Evolutionary conservation across 345 rosid species (phyloP).

Genomic region (Populus alba): DNA sequence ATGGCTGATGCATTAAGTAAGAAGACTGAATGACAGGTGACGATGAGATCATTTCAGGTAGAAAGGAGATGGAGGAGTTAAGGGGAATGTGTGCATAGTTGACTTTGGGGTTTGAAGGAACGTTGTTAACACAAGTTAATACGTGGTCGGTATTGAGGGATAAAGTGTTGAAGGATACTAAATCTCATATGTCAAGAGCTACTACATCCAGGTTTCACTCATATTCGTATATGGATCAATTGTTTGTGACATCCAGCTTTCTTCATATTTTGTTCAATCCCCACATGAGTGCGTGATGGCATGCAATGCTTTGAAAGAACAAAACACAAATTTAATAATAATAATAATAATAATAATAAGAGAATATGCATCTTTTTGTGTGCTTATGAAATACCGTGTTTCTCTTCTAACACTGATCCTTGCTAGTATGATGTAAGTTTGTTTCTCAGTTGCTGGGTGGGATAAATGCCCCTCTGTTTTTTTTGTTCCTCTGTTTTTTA

Average conservation of each 20-base stretch:
- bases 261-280: not conserved
- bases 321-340: not conserved
- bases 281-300: not conserved
- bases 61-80: too few species aligned
- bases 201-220: conserved; percentile 68
- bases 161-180: conserved; percentile 41
- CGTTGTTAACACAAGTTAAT: too few species aligned
- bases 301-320: not conserved
- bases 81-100: too few species aligned
- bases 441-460: not conserved
- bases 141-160: too few species aligned
- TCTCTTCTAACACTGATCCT: not conserved
- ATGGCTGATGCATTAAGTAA: too few species aligned
- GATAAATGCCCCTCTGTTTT: not conserved
- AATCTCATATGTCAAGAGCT: conserved; percentile 66
- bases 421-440: not conserved
- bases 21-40: too few species aligned
- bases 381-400: not conserved
- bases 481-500: too few species aligned
- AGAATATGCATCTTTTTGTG: too few species aligned
- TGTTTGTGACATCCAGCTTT: not conserved
- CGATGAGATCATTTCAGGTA: too few species aligned
- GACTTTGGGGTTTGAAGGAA: too few species aligned
- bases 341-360: too few species aligned
- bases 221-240: not conserved